Evolutionary conservation across 78 protist species (phyloP), one percentile per base, ranked within the genome.

Genomic region (Dictyostelium intermedium): DNA sequence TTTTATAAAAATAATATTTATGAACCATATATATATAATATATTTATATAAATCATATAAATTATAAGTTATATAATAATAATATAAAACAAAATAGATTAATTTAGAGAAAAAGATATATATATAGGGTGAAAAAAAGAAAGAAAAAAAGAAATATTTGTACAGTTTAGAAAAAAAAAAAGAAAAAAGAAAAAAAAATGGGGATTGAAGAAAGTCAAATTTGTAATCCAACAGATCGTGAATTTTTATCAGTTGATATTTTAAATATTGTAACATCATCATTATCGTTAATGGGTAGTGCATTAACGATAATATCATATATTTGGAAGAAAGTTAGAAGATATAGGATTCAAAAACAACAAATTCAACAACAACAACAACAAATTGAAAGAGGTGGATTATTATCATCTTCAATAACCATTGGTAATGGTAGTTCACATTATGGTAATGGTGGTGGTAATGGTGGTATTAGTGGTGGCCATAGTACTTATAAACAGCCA

Each of bases 271-370:
- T 89, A 6, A 60, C 72, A n/a, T 18, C 87, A 20, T 14, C 61
- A 66, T 73, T 89, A 23, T 66, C 87, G 0, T 32, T 89, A 53
- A 63, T 89, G 47, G 93, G 93, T 79, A 89, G 93, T 80, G 8
- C n/a, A 9, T 32, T 79, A 7, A 89, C 93, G 1, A 80, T 89
- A 39, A 69, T 80, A 23, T 32, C 93, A 23, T 89, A 80, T 76
- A 20, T 69, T 30, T 18, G 10, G 14, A 85, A 85, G 34, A 43
- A 47, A 32, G 72, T 63, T n/a, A 79, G 30, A 70, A 56, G 43
- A 39, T 5, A 89, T 30, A 69, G 37, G 16, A 79, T 32, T 45
- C 25, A 20, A 53, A 25, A 56, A 56, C 34, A 16, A 34, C 27
- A 27, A 34, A 81, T 14, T 25, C 37, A 30, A 27, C 14, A 20